Percentiles rank a stretch among this genome's conserved stretches.
Conservation (phyloP, 805 yeast genomes). For the Ogataea glucozyma region DNA sequence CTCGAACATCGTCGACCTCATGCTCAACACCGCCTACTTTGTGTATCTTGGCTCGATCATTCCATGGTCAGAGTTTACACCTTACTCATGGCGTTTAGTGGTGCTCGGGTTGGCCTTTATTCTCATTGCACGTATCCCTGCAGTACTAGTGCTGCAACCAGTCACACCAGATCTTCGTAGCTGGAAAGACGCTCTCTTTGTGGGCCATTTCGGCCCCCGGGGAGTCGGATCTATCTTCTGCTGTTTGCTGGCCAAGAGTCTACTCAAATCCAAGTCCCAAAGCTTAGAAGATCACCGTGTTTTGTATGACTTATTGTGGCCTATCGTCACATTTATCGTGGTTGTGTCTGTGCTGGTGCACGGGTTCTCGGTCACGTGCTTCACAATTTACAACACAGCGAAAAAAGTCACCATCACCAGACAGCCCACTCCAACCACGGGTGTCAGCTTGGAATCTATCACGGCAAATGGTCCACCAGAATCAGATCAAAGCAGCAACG, state of each 20-base stretch:
- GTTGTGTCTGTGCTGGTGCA: constrained; percentile 83
- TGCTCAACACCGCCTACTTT: constrained; percentile 81
- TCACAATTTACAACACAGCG: constrained; percentile 30
- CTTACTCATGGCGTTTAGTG: constrained; percentile 77
- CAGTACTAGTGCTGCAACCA: constrained; percentile 71
- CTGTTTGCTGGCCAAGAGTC: constrained; percentile 73
- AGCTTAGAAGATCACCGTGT: constrained; percentile 13
- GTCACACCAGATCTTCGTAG: constrained; percentile 83
- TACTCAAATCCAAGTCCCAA: constrained; percentile 22
- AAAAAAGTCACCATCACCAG: constrained; percentile 37
- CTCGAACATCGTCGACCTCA: constrained; percentile 84
- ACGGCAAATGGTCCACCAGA: no score
- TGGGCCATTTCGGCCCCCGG: constrained; percentile 95
- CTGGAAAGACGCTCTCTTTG: constrained; percentile 92
- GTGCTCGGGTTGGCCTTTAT: constrained; percentile 73
- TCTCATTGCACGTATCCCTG: constrained; percentile 80
- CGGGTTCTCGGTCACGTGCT: constrained; percentile 85
- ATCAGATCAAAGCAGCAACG: no score
- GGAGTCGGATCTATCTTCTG: constrained; percentile 94
- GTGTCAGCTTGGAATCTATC: background rate
- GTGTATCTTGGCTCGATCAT: constrained; percentile 88
- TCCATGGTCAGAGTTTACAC: constrained; percentile 81
- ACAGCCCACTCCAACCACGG: constrained; percentile 1
- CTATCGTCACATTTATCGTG: constrained; percentile 76
- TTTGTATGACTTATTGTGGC: constrained; percentile 59